Percentiles rank a stretch among this genome's conserved stretches.
These are phyloP conservation scores for Colletotrichum liaoningense DNA, from an alignment of 2,329 filamentous ascomycete species.

Conservation along the genomic window DNA sequence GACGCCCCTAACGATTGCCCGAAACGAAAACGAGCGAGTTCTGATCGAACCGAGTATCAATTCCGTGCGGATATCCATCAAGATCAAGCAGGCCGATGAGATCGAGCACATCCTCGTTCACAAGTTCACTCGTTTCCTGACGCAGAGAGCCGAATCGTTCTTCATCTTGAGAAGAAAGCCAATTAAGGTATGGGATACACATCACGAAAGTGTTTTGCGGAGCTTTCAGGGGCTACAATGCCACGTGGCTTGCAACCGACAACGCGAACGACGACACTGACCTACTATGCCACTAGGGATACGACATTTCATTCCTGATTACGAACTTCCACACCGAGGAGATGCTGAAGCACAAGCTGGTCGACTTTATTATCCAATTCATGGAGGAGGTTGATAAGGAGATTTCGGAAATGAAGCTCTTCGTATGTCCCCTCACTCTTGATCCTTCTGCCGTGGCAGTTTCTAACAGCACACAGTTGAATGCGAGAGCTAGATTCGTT, in stretches of 20 bases:
- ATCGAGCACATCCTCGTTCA: slow-evolving; percentile 98
- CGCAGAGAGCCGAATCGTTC: slow-evolving; percentile 95
- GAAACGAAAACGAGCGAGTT: slow-evolving; percentile 97
- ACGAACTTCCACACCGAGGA: slow-evolving; percentile 99
- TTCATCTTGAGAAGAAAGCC: slow-evolving; percentile 96
- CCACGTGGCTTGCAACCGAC: slow-evolving; percentile 2
- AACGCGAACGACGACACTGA: slow-evolving; percentile 36
- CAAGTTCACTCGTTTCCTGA: slow-evolving; percentile 98
- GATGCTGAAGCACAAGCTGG: slow-evolving; percentile 98
- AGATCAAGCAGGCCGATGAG: slow-evolving; percentile 99
- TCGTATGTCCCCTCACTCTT: slow-evolving; percentile 72
- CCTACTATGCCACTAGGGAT: slow-evolving; percentile 69
- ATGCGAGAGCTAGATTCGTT: slow-evolving; percentile 95
- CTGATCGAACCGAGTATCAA: slow-evolving; percentile 97
- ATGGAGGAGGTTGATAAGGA: slow-evolving; percentile 99
- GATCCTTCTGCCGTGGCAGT: neutral
- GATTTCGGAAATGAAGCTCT: slow-evolving; percentile 99
- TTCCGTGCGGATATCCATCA: slow-evolving; percentile 95
- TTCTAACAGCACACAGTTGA: slow-evolving; percentile 72
- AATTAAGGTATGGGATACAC: slow-evolving; percentile 75
- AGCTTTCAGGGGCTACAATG: neutral
- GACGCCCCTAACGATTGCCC: slow-evolving; percentile 88
- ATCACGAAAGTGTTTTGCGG: neutral
- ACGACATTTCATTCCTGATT: slow-evolving; percentile 98
- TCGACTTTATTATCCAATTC: slow-evolving; percentile 99